These are phyloP conservation scores for Phaeophleospora eucalypticola DNA, from an alignment of 2,329 filamentous ascomycete genomes.

Conservation along the genomic window DNA sequence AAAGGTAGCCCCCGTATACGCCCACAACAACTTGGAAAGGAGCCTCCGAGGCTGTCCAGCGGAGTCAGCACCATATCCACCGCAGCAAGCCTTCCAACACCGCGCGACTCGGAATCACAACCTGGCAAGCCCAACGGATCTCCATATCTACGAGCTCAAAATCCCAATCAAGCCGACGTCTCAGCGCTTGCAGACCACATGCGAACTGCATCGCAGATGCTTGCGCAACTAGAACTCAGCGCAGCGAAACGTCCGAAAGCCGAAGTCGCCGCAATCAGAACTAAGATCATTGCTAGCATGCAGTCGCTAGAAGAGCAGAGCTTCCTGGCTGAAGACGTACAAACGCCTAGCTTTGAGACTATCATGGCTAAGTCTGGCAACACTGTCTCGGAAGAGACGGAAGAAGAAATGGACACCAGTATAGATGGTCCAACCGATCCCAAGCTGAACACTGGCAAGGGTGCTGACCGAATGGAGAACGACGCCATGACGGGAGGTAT, in stretches of 20 bases:
- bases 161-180: conserved; percentile 70
- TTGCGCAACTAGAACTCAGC: conserved; percentile 76
- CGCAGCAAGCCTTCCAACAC: conserved; percentile 59
- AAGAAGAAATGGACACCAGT: conserved; percentile 46
- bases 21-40: conserved; percentile 18
- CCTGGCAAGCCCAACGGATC: conserved; percentile 62
- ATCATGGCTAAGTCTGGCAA: conserved; percentile 72
- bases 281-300: conserved; percentile 88
- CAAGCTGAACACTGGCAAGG: conserved; percentile 63
- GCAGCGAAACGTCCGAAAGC: conserved; percentile 73
- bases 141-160: conserved; percentile 50
- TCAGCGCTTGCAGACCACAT: conserved; percentile 81
- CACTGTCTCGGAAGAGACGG: conserved; percentile 47
- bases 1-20: conserved; percentile 21
- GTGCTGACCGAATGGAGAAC: conserved; percentile 82
- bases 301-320: conserved; percentile 81
- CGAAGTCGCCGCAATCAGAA: conserved; percentile 77
- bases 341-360: conserved; percentile 71
- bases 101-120: conserved; percentile 58
- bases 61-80: conserved; percentile 59
- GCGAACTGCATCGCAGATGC: conserved; percentile 82
- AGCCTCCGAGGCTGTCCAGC: conserved; percentile 56
- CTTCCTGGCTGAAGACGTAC: conserved; percentile 67
- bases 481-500: conserved; percentile 82
- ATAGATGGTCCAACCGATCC: conserved; percentile 32